Evolutionary conservation across 345 rosid genomes (phyloP), one percentile per base, ranked within the genome.

Genomic region (Odontarrhena argentea): DNA sequence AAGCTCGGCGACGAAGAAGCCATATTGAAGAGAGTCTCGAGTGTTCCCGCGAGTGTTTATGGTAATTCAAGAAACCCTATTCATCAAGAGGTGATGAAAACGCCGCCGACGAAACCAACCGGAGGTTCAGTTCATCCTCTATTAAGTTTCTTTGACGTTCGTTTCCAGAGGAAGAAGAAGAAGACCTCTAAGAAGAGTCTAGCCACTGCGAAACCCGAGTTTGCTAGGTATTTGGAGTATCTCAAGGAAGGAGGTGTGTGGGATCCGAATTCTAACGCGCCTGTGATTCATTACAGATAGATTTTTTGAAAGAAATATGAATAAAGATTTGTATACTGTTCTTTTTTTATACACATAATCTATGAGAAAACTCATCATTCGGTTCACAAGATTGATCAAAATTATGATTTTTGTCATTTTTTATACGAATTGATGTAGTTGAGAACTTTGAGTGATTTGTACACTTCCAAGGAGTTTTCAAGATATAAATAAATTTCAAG

Each of bases 181-280:
- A 55, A 22, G 26, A 35, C 26, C 7, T 26, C 13, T 13, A 67
- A 85, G 25, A 83, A 79, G 81, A 88, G 78, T 86, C 82, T 70
- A 51, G 40, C 86, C 0, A 85, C 92, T 3, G 82, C 96, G 1
- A 84, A 70, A 63, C 94, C 94, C 0, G 92, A 92, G 51, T 80
- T 87, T 15, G 79, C 87, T 0, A 83, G 96, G 80, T 92, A 92
- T 55, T 60, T 92, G 43, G 82, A 83, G 71, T 92, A 87, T 59
- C 64, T 89, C 14, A 88, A 75, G 60, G 96, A 92, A 41, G 92
- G 87, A 2, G 96, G 96, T 45, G 70, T 73, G 11, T 91, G 97
- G 96, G 91, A 85, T 77, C 44, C 10, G 1, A 79, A 40, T 14
- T 77, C 87, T 28, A 83, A 80, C 63, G 59, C 62, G 68, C 84